A percentile compares a stretch with the other conserved stretches of the same genome.
Conservation (phyloP, 179 eudicot genomes). For the Pouteria campechiana region DNA sequence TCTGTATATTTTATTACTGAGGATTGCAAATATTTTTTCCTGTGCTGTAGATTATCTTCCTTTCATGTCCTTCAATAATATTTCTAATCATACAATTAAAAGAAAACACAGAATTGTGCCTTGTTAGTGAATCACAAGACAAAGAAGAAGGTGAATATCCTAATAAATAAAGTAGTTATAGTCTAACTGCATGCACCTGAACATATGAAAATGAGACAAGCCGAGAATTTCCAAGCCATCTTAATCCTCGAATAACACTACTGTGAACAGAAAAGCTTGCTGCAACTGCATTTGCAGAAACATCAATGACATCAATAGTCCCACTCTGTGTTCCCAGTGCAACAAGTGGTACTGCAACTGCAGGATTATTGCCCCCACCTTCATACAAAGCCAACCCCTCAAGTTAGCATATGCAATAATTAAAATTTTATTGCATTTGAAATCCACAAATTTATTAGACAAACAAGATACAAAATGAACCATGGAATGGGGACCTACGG, state of each 20-base stretch:
- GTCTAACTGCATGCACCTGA: conserved; percentile 31
- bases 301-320: conserved; percentile 74
- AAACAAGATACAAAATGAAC: conserved; percentile 6
- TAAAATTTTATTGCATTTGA: too few relatives aligned
- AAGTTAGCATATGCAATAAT: too few relatives aligned
- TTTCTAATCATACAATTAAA: too few relatives aligned
- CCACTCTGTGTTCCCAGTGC: conserved; percentile 98
- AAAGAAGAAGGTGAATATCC: not conserved
- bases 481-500: conserved; percentile 48
- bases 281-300: conserved; percentile 86
- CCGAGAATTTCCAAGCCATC: conserved; percentile 98
- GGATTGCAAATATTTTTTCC: too few relatives aligned
- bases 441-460: not conserved
- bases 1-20: too few relatives aligned
- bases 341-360: conserved; percentile 90
- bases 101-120: too few relatives aligned
- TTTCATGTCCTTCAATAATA: too few relatives aligned
- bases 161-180: not conserved
- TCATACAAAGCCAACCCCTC: conserved; percentile 7
- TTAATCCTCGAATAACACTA: conserved; percentile 74
- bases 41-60: too few relatives aligned
- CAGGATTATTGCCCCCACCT: conserved; percentile 99
- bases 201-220: conserved; percentile 86
- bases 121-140: conserved; percentile 1
- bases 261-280: conserved; percentile 76